Evolutionary conservation across 2,329 filamentous ascomycete genomes (phyloP), one percentile per base, ranked within the genome.

Genomic region (Penicillium sp.): DNA sequence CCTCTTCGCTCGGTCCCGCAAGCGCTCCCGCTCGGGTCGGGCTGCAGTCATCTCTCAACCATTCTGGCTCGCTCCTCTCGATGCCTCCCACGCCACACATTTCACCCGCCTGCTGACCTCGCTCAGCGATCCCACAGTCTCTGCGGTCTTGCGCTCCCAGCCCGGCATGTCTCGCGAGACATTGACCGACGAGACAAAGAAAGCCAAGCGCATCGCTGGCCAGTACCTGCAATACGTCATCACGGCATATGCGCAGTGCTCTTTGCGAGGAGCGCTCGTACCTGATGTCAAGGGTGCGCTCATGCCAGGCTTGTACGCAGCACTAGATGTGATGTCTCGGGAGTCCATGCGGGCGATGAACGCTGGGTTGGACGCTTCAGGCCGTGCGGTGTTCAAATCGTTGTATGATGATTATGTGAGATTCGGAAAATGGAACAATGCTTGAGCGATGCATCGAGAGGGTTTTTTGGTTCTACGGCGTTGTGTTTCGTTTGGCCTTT

Each of bases 71-170:
- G 58, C 59, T 9, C 60, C 60, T 5, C 67, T 74, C 27, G 62
- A 65, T 8, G 57, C 68, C 12, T 65, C 69, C 13, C 76, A 78
- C 48, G 76, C 76, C 2, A 64, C 69, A 1, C 69, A 74, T 36
- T 80, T 76, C 54, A 73, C 78, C 1, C 75, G 79, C 8, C 66
- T 84, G 7, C 71, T 84, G 24, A 76, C 76, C n/a, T 76, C 78
- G 0, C 74, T 84, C 43, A 82, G 79, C 67, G 79, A 81, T 45
- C 82, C 82, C 0, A 80, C 81, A 0, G 74, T 79, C 39, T 79
- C 78, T 0, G 74, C 78, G 1, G 76, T 81, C 4, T 68, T 74
- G 11, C 62, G 64, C 12, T 62, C 64, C 5, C 63, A 65, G 26
- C 50, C 58, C 4, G 60, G 62, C 3, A 55, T 60, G 13, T 69